A percentile compares a stretch with the other conserved stretches of the same genome.
Conservation (phyloP, 306 rosid genomes). For the Citrullus amarus region DNA sequence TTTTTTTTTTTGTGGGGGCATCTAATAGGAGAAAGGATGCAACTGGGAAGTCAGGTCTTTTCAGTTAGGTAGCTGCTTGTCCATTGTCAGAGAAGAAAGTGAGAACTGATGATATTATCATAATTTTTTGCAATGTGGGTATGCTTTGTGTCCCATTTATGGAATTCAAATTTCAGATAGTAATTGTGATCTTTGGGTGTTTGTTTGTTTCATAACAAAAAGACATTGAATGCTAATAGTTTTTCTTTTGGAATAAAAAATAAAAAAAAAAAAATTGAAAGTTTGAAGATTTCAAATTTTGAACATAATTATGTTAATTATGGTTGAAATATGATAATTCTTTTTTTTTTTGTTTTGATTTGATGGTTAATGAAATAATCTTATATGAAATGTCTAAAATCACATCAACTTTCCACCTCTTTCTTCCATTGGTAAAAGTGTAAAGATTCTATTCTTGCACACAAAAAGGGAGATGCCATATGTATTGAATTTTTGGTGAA, state of each 20-base stretch:
- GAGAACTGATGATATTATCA: neutral
- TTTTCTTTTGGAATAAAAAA: too few relatives aligned
- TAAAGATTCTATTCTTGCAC: neutral
- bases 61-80: slow-evolving; percentile 2
- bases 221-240: too few relatives aligned
- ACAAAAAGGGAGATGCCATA: neutral
- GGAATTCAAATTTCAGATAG: too few relatives aligned
- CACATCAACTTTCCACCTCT: neutral
- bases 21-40: neutral
- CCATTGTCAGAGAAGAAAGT: neutral
- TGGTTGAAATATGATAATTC: too few relatives aligned
- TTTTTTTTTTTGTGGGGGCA: neutral
- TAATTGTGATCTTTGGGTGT: too few relatives aligned
- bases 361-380: neutral
- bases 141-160: too few relatives aligned
- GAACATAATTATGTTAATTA: too few relatives aligned
- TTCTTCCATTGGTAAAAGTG: neutral
- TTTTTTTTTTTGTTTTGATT: neutral
- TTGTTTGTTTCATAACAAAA: too few relatives aligned
- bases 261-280: too few relatives aligned
- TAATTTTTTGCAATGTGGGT: too few relatives aligned
- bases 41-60: neutral
- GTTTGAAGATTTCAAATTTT: too few relatives aligned
- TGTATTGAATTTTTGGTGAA: neutral
- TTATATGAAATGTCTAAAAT: neutral